Evolutionary conservation across 345 rosid genomes (phyloP).

Genomic region (Salix brachista): DNA sequence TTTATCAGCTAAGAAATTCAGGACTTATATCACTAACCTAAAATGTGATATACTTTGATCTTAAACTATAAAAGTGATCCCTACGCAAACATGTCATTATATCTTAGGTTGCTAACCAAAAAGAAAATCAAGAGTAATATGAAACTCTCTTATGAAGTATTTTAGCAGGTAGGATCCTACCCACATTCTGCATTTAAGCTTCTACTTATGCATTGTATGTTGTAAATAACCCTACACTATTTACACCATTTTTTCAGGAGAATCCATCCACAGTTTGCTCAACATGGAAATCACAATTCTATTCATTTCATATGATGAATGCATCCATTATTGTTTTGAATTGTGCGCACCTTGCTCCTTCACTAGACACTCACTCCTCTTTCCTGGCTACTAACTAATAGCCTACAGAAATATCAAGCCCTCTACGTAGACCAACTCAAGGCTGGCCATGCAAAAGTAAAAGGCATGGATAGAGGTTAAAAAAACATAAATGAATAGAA

Average conservation of each 20-base stretch:
- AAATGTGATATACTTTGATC: not conserved
- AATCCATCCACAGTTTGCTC: not conserved
- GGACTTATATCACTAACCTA: not conserved
- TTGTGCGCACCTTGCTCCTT: too few relatives aligned
- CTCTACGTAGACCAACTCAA: not conserved
- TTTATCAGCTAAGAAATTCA: too few relatives aligned
- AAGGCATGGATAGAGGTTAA: not conserved
- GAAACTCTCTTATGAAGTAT: not conserved
- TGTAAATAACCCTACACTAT: not conserved
- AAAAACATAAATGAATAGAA: not conserved
- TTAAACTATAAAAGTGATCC: not conserved
- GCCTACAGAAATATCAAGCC: not conserved
- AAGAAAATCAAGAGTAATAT: not conserved
- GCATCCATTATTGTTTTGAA: not conserved
- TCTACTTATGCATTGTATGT: not conserved
- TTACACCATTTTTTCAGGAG: not conserved
- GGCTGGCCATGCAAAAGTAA: not conserved
- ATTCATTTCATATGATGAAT: not conserved
- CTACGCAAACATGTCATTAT: not conserved
- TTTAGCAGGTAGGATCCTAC: not conserved
- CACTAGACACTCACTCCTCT: not conserved
- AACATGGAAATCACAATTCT: not conserved
- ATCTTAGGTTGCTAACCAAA: not conserved
- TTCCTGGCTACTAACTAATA: not conserved
- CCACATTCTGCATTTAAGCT: not conserved